phyloP scores from a whole-genome alignment of 2,329 filamentous ascomycete genomes.

The Cercospora zeina region DNA sequence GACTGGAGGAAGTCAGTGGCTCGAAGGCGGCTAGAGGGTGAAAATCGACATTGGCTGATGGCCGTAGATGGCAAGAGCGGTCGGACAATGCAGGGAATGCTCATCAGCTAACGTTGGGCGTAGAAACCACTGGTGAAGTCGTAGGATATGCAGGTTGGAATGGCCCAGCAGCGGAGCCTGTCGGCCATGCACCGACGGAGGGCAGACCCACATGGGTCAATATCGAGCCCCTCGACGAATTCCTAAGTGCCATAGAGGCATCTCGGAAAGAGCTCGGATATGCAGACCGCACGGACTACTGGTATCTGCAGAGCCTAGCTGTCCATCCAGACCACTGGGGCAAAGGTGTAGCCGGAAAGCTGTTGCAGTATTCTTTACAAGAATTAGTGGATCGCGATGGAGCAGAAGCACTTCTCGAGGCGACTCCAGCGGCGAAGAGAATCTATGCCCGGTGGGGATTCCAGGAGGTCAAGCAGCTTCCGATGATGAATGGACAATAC shows the following conservation, averaged over 20 bases:
- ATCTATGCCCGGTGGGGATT: constrained; percentile 16
- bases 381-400: constrained; percentile 16
- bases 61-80: not conserved
- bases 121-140: constrained; percentile 8
- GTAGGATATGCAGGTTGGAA: constrained; percentile 11
- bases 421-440: constrained; percentile 7
- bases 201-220: constrained; percentile 14
- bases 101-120: not conserved
- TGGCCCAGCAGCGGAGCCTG: constrained; percentile 9
- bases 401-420: constrained; percentile 15
- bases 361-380: constrained; percentile 10
- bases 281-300: constrained; percentile 18
- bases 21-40: not conserved
- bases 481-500: constrained; percentile 15
- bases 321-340: constrained; percentile 21
- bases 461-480: constrained; percentile 8
- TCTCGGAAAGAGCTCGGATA: constrained; percentile 12
- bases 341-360: constrained; percentile 11
- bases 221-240: not conserved
- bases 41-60: constrained; percentile 2
- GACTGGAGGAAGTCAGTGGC: constrained; percentile 6
- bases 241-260: not conserved
- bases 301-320: constrained; percentile 14
- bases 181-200: not conserved
- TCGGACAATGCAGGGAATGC: not conserved